These are phyloP conservation scores for Trichoderma guizhouense DNA, from an alignment of 2,329 filamentous ascomycete species.

Conservation along the genomic window DNA sequence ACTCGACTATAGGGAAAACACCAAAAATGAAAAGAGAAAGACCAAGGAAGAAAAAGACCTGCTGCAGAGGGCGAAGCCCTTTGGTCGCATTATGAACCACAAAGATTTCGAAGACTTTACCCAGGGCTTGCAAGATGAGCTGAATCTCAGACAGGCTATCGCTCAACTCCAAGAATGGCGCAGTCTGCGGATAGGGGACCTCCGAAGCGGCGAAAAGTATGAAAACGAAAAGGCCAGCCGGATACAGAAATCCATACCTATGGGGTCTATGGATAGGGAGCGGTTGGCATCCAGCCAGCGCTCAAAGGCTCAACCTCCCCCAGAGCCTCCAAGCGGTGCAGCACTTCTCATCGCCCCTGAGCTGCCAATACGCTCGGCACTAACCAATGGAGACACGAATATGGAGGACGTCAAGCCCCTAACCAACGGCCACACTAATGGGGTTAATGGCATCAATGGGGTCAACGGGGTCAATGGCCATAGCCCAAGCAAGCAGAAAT, in stretches of 20 bases:
- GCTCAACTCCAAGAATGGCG: conserved; percentile 92
- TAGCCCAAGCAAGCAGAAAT: conserved; percentile 45
- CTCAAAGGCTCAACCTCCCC: conserved; percentile 61
- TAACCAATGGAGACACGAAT: conserved; percentile 36
- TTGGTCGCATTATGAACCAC: conserved; percentile 94
- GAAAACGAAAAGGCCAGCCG: conserved; percentile 81
- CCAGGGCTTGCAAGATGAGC: conserved; percentile 82
- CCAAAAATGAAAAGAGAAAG: conserved; percentile 84
- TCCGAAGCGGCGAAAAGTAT: conserved; percentile 86
- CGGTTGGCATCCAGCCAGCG: conserved; percentile 69
- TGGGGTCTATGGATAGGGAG: conserved; percentile 81
- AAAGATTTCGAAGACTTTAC: conserved; percentile 84
- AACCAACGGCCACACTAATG: conserved; percentile 44
- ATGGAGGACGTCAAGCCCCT: conserved; percentile 38
- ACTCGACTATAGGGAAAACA: conserved; percentile 90
- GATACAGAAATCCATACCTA: conserved; percentile 64
- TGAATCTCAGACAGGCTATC: conserved; percentile 87
- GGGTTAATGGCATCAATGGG: conserved; percentile 42
- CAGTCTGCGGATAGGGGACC: conserved; percentile 74
- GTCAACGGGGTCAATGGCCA: conserved; percentile 40
- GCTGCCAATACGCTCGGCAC: conserved; percentile 59
- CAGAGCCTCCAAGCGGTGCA: conserved; percentile 70
- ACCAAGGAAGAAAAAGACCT: conserved; percentile 94
- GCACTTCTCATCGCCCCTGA: conserved; percentile 76
- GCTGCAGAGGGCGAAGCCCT: conserved; percentile 90